phyloP scores from a whole-genome alignment of 306 rosid genomes.

The Sphenostylis stenocarpa region DNA sequence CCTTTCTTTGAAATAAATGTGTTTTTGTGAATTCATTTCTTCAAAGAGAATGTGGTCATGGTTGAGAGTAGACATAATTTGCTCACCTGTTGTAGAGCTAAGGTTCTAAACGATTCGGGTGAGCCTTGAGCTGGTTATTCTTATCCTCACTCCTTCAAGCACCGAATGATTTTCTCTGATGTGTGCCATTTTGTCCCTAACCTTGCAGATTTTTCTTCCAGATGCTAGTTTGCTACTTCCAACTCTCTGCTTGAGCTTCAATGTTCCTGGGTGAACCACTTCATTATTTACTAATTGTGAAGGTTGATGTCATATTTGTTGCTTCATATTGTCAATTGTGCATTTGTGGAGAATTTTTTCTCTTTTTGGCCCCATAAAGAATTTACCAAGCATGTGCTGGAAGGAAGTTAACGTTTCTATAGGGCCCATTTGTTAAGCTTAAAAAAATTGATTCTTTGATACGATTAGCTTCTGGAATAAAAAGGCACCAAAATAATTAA shows the following conservation, averaged over 20 bases:
- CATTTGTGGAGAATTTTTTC: constrained; percentile 15
- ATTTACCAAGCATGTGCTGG: neutral
- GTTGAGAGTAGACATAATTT: constrained; percentile 13
- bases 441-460: neutral
- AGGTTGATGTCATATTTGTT: constrained; percentile 46
- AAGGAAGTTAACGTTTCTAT: neutral
- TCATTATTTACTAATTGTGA: constrained; percentile 54
- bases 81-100: constrained; percentile 23
- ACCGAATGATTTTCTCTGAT: constrained; percentile 51
- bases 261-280: constrained; percentile 60
- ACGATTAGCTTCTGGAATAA: neutral
- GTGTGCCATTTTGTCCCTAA: constrained; percentile 58
- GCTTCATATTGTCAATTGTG: constrained; percentile 22
- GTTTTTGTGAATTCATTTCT: constrained; percentile 15
- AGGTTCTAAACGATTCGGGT: constrained; percentile 36
- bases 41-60: constrained; percentile 7
- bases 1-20: constrained; percentile 11
- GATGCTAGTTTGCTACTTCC: constrained; percentile 63
- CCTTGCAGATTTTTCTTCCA: constrained; percentile 72
- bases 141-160: constrained; percentile 46
- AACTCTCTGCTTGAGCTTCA: constrained; percentile 62
- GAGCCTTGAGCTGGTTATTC: constrained; percentile 45
- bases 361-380: neutral
- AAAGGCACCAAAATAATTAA: neutral
- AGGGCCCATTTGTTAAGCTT: neutral